Percentiles rank a stretch among this genome's conserved stretches.
phyloP scores from a whole-genome alignment of 352 stramenopile species.

The Peronosclerospora sorghi region DNA sequence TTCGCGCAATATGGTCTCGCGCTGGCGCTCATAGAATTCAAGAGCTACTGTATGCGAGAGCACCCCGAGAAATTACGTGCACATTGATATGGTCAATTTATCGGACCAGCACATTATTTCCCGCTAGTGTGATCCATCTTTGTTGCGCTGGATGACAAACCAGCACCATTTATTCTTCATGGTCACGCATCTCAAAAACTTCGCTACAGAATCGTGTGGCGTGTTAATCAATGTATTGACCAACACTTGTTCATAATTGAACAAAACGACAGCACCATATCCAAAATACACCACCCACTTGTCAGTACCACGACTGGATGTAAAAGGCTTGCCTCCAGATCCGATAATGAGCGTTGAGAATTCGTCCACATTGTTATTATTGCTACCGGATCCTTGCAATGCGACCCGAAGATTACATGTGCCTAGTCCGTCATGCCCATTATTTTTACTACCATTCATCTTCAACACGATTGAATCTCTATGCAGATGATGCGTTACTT shows the following conservation, averaged over 20 bases:
- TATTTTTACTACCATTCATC: slow-evolving; percentile 35
- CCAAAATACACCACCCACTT: slow-evolving; percentile 89
- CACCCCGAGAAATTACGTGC: slow-evolving; percentile 90
- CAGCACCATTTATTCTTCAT: slow-evolving; percentile 71
- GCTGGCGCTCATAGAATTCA: slow-evolving; percentile 92
- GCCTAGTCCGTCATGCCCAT: slow-evolving; percentile 21
- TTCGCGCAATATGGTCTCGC: slow-evolving; percentile 90
- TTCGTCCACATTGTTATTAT: slow-evolving; percentile 15
- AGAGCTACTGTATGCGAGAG: slow-evolving; percentile 93
- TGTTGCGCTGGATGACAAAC: slow-evolving; percentile 53
- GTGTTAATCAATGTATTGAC: slow-evolving; percentile 66
- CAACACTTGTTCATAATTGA: slow-evolving; percentile 81
- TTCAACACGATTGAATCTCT: slow-evolving; percentile 74
- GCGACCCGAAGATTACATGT: slow-evolving; percentile 18
- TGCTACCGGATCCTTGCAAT: slow-evolving; percentile 3
- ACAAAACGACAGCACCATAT: slow-evolving; percentile 88
- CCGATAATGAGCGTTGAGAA: slow-evolving; percentile 35
- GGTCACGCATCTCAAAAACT: slow-evolving; percentile 64
- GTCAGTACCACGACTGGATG: slow-evolving; percentile 75
- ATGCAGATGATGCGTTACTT: slow-evolving; percentile 69
- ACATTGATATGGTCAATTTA: slow-evolving; percentile 80
- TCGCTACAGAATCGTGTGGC: slow-evolving; percentile 66
- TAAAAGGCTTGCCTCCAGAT: slow-evolving; percentile 32
- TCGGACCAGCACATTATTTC: slow-evolving; percentile 76
- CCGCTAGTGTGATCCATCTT: slow-evolving; percentile 70